Conservation (phyloP, 257 asterid genomes). For the Datura wrightii region DNA sequence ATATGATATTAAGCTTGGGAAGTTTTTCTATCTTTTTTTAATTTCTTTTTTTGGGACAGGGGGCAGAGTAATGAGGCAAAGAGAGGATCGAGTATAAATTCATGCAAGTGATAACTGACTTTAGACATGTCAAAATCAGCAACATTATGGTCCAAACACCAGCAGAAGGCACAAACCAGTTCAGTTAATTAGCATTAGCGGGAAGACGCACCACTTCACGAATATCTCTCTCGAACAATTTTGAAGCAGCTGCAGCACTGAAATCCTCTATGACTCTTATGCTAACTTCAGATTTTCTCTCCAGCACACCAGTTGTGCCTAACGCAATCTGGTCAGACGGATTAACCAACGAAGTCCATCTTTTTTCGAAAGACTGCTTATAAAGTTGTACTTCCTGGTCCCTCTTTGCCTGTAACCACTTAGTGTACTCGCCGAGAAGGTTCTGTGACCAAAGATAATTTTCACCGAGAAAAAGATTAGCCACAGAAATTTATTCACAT, state of each 20-base stretch:
- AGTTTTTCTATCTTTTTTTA: background rate
- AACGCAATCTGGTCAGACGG: conserved; percentile 51
- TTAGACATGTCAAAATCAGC: conserved; percentile 21
- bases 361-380: conserved; percentile 71
- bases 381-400: conserved; percentile 65
- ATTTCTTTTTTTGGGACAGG: background rate
- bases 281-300: conserved; percentile 58
- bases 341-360: conserved; percentile 66
- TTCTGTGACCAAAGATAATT: conserved; percentile 48
- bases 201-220: conserved; percentile 77
- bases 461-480: conserved; percentile 17
- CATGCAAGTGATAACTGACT: conserved; percentile 20
- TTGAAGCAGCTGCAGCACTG: conserved; percentile 89
- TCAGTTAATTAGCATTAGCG: conserved; percentile 20
- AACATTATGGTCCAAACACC: background rate
- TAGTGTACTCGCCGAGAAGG: conserved; percentile 69
- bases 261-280: conserved; percentile 66
- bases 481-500: background rate
- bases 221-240: conserved; percentile 90
- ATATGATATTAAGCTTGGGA: background rate
- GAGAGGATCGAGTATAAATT: background rate
- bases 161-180: conserved; percentile 23
- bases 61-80: background rate
- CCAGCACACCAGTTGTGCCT: conserved; percentile 59
- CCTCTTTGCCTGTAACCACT: conserved; percentile 81